These are phyloP conservation scores for Fusarium fujikuroi DNA, from an alignment of 2,329 filamentous ascomycete genomes.

Conservation along the genomic window DNA sequence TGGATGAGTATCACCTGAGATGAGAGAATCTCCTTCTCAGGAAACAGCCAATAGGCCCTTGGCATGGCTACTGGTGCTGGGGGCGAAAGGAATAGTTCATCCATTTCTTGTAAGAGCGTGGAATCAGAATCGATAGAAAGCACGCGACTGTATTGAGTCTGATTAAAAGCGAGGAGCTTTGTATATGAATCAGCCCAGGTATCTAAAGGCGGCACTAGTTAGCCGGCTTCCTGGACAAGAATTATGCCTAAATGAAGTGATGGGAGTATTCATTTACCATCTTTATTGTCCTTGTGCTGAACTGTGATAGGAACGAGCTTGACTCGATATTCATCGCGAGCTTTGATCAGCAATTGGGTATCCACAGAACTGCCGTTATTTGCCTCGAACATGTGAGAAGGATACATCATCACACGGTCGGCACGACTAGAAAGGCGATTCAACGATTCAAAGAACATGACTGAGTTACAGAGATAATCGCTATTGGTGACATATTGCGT, in stretches of 20 bases:
- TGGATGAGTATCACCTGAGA: slow-evolving; percentile 70
- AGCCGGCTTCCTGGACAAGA: background rate
- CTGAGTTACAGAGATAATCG: slow-evolving; percentile 60
- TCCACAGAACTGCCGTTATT: slow-evolving; percentile 42
- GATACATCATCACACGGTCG: slow-evolving; percentile 59
- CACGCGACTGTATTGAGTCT: slow-evolving; percentile 66
- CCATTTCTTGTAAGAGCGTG: slow-evolving; percentile 70
- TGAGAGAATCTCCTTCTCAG: slow-evolving; percentile 62
- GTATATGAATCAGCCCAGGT: slow-evolving; percentile 74
- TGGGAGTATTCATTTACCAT: slow-evolving; percentile 47
- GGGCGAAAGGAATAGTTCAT: slow-evolving; percentile 77
- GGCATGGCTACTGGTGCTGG: slow-evolving; percentile 72
- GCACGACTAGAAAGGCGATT: slow-evolving; percentile 54
- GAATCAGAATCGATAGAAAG: slow-evolving; percentile 71
- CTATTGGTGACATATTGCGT: slow-evolving; percentile 60
- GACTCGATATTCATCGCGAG: slow-evolving; percentile 56
- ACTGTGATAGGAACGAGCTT: slow-evolving; percentile 56
- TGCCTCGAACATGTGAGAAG: slow-evolving; percentile 50
- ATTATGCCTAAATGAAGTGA: fast-evolving
- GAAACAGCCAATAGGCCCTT: slow-evolving; percentile 75
- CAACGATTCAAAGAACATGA: slow-evolving; percentile 61
- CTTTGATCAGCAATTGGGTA: slow-evolving; percentile 52
- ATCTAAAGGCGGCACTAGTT: slow-evolving; percentile 36
- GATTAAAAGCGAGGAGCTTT: slow-evolving; percentile 76
- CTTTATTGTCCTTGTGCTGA: slow-evolving; percentile 49